These are phyloP conservation scores for Pythium periplocum DNA, from an alignment of 352 stramenopile species.

Conservation along the genomic window DNA sequence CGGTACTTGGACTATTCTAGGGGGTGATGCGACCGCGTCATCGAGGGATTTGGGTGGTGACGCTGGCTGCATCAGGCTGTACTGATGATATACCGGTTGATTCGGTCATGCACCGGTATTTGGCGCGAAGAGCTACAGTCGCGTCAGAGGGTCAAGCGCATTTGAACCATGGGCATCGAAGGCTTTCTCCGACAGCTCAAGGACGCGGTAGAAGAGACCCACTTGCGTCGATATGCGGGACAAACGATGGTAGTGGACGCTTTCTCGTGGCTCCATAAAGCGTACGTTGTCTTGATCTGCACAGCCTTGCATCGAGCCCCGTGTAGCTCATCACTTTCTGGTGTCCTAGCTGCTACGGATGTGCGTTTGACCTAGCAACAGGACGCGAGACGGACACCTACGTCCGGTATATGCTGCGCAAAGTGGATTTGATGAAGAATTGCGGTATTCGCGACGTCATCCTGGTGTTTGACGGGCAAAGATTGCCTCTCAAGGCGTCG, in stretches of 20 bases:
- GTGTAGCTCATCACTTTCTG: too few species aligned
- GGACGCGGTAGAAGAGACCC: constrained; percentile 43
- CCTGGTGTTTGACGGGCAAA: constrained; percentile 74
- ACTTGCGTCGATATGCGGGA: constrained; percentile 43
- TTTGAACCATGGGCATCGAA: constrained; percentile 48
- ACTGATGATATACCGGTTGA: constrained; percentile 2
- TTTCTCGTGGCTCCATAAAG: constrained; percentile 79
- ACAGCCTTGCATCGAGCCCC: too few species aligned
- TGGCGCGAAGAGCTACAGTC: constrained; percentile 12
- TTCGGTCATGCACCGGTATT: not conserved
- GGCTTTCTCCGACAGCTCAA: constrained; percentile 57
- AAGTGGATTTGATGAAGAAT: constrained; percentile 52
- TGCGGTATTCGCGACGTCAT: constrained; percentile 52
- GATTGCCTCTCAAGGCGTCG: constrained; percentile 65
- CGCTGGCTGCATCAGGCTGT: constrained; percentile 1
- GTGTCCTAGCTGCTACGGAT: constrained; percentile 57
- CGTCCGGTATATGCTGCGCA: constrained; percentile 70
- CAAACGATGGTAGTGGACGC: constrained; percentile 66
- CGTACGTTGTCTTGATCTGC: constrained; percentile 28
- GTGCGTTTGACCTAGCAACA: constrained; percentile 66
- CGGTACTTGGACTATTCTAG: too few species aligned
- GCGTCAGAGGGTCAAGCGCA: too few species aligned
- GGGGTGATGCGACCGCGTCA: constrained; percentile 12
- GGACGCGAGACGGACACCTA: constrained; percentile 59
- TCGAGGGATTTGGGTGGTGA: constrained; percentile 3